These are phyloP conservation scores for Tilletia indica DNA, from an alignment of 1,284 basidiomycete species.

Conservation along the genomic window DNA sequence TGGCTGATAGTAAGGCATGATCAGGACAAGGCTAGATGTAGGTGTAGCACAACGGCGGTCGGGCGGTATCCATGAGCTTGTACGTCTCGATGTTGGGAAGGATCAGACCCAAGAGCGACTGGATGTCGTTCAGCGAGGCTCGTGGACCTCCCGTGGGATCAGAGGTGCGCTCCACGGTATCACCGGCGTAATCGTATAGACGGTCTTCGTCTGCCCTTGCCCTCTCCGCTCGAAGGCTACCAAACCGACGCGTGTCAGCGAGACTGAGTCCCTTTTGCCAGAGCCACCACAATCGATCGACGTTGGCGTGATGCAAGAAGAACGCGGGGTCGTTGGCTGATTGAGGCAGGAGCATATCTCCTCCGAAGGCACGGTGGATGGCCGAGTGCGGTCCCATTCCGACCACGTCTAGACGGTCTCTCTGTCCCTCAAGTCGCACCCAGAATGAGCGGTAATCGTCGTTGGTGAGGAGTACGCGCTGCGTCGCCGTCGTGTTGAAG, in stretches of 20 bases:
- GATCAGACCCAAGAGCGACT: not conserved
- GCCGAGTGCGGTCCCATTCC: not conserved
- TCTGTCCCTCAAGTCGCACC: not conserved
- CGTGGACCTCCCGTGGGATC: not conserved
- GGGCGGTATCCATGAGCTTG: conserved; percentile 10
- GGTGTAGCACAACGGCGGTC: conserved; percentile 4
- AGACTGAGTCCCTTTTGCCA: conserved; percentile 20
- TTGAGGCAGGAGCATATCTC: not conserved
- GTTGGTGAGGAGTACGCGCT: not conserved
- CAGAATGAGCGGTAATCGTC: not conserved
- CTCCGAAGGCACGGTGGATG: conserved; percentile 4
- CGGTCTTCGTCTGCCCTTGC: not conserved
- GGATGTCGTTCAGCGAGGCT: not conserved
- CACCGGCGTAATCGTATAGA: not conserved
- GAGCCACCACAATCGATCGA: conserved; percentile 25
- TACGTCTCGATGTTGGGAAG: conserved; percentile 3
- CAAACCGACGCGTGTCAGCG: too few relatives aligned
- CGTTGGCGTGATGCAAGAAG: conserved; percentile 25
- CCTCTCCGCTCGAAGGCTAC: too few relatives aligned
- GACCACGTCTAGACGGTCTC: not conserved
- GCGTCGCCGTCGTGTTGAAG: not conserved
- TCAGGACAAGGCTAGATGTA: too few relatives aligned
- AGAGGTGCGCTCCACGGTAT: too few relatives aligned
- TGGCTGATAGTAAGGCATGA: too few relatives aligned
- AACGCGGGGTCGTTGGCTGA: conserved; percentile 20